Base-by-base conservation (phyloP, 2,329 filamentous ascomycete species). In the Cytospora paraplurivora region DNA sequence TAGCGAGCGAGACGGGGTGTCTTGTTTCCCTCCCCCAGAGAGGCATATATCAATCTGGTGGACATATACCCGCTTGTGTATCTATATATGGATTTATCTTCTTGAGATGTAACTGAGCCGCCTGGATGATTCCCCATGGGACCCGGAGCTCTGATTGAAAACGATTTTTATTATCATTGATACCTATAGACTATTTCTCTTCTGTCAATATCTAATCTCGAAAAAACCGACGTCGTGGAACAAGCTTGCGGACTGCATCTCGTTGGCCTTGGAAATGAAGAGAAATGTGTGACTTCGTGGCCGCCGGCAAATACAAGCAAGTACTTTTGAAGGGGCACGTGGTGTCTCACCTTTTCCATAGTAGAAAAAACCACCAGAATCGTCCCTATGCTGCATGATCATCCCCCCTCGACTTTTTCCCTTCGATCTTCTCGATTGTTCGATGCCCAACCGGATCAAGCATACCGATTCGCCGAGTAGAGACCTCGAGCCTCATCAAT, bases 81-180 rank as follows among this genome's bases (percentile, higher is more conserved):
- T 64, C 64, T 61, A 56, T 62, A 44, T 55, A 2, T 27, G 27
- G 27, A 27, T 56, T 61, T 53, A 58, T 56, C 21, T 47, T 49
- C 57, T 64, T 66, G 57, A 50, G 55, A 66, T 60, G 64, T 60
- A 55, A 54, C 50, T 61, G 64, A 59, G 64, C 62, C 58, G 49
- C 64, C 57, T 59, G 41, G 57, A 61, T n/a, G 35, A 53, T 51
- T 54, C 64, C 56, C 59, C 58, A 53, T 54, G 62, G 63, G 57
- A 51, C 53, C 50, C 50, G 58, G 57, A 59, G 62, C 64, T 61
- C 62, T 35, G 44, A 57, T 61, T 52, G 51, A 51, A 61, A 64
- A 55, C 62, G 49, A 63, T 49, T 38, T 33, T 50, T 56, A 63
- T 37, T 59, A 33, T 52, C 44, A 15, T 63, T 62, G 53, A 56